phyloP scores from a whole-genome alignment of 2,329 filamentous ascomycete genomes.

The Scolecobasidium constrictum region DNA sequence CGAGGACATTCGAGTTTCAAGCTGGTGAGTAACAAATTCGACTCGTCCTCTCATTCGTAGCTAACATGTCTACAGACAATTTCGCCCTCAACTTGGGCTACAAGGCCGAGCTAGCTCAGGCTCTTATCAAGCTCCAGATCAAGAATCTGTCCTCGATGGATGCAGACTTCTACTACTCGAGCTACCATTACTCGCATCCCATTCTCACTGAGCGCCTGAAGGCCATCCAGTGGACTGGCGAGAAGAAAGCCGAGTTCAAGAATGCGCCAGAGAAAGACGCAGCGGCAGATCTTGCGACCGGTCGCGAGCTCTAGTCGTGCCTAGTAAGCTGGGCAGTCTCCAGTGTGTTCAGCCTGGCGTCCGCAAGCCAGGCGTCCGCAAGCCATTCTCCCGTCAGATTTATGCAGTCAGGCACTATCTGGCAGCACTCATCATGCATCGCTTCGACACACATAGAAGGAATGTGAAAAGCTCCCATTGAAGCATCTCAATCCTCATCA shows the following conservation, averaged over 20 bases:
- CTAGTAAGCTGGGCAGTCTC: neutral
- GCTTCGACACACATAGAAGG: no score
- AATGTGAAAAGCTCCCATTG: no score
- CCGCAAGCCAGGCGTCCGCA: neutral
- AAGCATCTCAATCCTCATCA: neutral
- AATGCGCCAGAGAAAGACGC: constrained; percentile 11
- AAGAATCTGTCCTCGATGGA: constrained; percentile 99
- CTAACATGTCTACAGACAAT: constrained; percentile 41
- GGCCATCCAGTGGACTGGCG: constrained; percentile 77
- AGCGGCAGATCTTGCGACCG: neutral
- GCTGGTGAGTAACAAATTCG: constrained; percentile 48
- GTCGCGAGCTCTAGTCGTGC: neutral
- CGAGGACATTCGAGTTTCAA: constrained; percentile 90
- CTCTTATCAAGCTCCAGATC: constrained; percentile 93
- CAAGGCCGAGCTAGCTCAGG: constrained; percentile 68
- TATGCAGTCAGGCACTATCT: neutral
- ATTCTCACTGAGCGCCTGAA: constrained; percentile 88
- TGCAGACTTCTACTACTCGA: constrained; percentile 95
- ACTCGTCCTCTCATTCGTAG: constrained; percentile 7
- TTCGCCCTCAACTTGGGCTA: constrained; percentile 84
- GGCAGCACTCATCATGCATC: no score
- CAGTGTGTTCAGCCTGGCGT: no score
- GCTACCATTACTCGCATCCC: constrained; percentile 97
- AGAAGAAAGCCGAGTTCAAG: constrained; percentile 42
- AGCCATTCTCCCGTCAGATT: neutral